These are phyloP conservation scores for Pilobolus umbonatus DNA, from an alignment of 192 early-diverging fungal species.

Conservation along the genomic window DNA sequence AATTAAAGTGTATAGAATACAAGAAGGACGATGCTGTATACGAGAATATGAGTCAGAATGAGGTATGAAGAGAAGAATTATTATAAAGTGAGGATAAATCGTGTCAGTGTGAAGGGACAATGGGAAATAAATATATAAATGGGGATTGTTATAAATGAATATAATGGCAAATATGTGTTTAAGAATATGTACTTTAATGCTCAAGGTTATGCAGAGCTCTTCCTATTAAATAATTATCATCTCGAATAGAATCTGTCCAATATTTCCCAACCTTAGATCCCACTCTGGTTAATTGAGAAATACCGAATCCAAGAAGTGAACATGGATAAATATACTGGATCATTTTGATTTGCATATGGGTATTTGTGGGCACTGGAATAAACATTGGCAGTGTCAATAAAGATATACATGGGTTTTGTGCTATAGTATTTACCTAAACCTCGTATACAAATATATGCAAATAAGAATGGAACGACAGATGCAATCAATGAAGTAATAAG, in stretches of 20 bases:
- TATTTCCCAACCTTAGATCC: not conserved
- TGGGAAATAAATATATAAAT: too few relatives aligned
- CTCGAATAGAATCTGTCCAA: not conserved
- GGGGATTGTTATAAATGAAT: too few relatives aligned
- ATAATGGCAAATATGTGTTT: too few relatives aligned
- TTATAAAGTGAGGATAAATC: too few relatives aligned
- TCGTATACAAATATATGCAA: not conserved
- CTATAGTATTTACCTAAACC: not conserved
- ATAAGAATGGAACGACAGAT: not conserved
- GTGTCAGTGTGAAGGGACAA: too few relatives aligned
- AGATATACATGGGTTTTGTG: too few relatives aligned
- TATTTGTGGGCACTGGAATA: not conserved
- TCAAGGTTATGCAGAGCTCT: not conserved
- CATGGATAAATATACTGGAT: not conserved
- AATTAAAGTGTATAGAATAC: too few relatives aligned
- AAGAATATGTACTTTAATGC: not conserved
- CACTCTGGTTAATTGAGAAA: not conserved
- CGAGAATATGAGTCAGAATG: too few relatives aligned
- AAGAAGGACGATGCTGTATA: too few relatives aligned
- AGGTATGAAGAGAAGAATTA: too few relatives aligned
- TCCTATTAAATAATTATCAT: not conserved
- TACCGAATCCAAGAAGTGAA: not conserved
- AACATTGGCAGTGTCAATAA: not conserved
- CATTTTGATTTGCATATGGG: not conserved
- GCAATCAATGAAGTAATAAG: not conserved